phyloP scores from a whole-genome alignment of 225 moss, liverwort and hornwort species.

The Asterella californica region DNA sequence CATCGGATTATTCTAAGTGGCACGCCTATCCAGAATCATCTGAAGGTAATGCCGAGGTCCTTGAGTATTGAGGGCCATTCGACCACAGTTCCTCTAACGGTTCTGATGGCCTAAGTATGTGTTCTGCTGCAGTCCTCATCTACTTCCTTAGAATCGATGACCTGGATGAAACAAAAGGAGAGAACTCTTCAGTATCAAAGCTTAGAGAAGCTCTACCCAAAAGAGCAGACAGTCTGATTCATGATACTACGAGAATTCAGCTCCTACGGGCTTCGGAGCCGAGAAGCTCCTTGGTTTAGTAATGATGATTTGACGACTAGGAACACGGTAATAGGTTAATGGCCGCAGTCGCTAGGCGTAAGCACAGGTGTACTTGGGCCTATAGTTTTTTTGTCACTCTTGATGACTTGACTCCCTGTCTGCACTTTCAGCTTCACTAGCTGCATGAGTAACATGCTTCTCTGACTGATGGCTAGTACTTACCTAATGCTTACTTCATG shows the following conservation, averaged over 20 bases:
- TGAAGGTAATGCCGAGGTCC: slow-evolving; percentile 51
- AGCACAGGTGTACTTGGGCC: background rate
- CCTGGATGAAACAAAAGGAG: background rate
- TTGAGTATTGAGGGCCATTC: too few species aligned
- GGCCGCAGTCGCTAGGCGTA: too few species aligned
- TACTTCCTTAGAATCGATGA: background rate
- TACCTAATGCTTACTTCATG: background rate
- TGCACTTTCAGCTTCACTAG: background rate
- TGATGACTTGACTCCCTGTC: background rate
- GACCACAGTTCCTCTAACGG: background rate
- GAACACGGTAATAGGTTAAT: too few species aligned
- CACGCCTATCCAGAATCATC: slow-evolving; percentile 90
- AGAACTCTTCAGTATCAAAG: background rate
- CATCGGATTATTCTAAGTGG: slow-evolving; percentile 90
- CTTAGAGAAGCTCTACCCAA: background rate
- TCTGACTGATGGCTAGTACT: background rate
- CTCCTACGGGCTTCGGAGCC: too few species aligned
- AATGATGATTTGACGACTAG: too few species aligned
- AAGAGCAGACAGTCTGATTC: background rate
- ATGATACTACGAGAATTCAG: too few species aligned
- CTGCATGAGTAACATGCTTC: background rate
- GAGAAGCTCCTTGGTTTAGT: too few species aligned
- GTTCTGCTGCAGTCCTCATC: background rate
- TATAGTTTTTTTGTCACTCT: background rate
- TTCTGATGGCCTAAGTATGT: background rate